These are phyloP conservation scores for Medicago arabica DNA, from an alignment of 306 rosid genomes.

Conservation along the genomic window DNA sequence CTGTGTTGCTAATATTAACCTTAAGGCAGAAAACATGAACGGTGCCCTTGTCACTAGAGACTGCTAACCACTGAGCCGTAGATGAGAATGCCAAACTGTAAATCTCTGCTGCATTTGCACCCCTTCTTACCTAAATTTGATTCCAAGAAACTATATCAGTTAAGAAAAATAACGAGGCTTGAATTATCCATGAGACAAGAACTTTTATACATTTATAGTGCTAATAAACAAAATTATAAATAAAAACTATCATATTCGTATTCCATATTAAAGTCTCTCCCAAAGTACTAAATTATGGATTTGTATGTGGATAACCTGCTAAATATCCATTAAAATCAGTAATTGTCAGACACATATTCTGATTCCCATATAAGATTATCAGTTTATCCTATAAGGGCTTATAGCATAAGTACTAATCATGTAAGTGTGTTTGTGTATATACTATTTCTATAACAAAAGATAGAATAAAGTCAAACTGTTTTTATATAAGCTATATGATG, in stretches of 20 bases:
- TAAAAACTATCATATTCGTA: background rate
- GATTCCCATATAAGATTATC: background rate
- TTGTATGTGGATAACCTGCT: background rate
- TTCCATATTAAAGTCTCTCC: background rate
- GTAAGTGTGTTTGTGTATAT: no score
- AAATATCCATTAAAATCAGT: background rate
- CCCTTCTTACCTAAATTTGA: constrained; percentile 80
- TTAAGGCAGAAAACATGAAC: constrained; percentile 81
- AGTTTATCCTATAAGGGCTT: no score
- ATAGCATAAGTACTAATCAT: background rate
- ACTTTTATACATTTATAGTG: background rate
- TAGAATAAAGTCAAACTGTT: no score
- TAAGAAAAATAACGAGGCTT: background rate
- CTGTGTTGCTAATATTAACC: constrained; percentile 59
- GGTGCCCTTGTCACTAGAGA: constrained; percentile 91
- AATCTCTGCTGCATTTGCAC: constrained; percentile 78
- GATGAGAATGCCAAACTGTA: constrained; percentile 87
- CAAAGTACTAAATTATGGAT: background rate
- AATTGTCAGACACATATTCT: background rate
- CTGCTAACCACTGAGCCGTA: constrained; percentile 81
- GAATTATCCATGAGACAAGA: background rate
- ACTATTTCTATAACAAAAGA: background rate
- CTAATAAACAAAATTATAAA: background rate
- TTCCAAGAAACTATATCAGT: constrained; percentile 17
- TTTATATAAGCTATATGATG: background rate